Base-by-base conservation (phyloP, 2,329 filamentous ascomycete genomes). In the Verticillium klebahnii region DNA sequence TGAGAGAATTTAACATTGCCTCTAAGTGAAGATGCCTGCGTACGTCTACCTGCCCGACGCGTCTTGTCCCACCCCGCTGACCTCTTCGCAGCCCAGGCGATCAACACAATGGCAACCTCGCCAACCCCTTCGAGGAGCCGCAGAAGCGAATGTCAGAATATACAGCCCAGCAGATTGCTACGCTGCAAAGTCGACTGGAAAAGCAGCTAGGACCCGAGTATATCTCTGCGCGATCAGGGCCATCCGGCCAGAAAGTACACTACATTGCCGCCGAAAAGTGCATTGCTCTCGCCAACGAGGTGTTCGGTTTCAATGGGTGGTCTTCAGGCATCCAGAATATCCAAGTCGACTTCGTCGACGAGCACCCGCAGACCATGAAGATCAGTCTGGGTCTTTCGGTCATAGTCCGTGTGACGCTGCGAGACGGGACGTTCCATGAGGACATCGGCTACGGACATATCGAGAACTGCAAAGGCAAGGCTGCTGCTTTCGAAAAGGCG, bases 291-390 rank as follows among this genome's bases (percentile, higher is more conserved):
- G 93, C 93, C 60, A 97, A 97, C 70, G 92, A 97, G 73, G 89
- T 97, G 1, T 97, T 97, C 77, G 93, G 93, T 11, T 97, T 97
- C 80, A 97, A 97, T 77, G 93, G 93, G 69, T 99, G 95, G 95
- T 97, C 92, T 11, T 96, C 92, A 61, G 90, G 90, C n/a, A 95
- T 99, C 63, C 91, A 94, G 72, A 93, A 96, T 72, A 90, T 97
- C 40, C 90, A 96, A 72, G 91, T 98, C 63, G 95, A 99, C 75
- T 98, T 96, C 75, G 92, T 95, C 64, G 94, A 98, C 71, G 93
- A 97, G 76, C 88, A 89, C 69, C 84, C 88, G 17, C 85, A 89
- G 69, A 93, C 88, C 9, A 84, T 89, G 64, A 94, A 89, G 73
- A 88, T 97, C 68, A 93, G 85, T 65, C 81, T 98, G 39, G 95